phyloP scores from a whole-genome alignment of 208 protist genomes.

The Blastocrithidia nonstop region DNA sequence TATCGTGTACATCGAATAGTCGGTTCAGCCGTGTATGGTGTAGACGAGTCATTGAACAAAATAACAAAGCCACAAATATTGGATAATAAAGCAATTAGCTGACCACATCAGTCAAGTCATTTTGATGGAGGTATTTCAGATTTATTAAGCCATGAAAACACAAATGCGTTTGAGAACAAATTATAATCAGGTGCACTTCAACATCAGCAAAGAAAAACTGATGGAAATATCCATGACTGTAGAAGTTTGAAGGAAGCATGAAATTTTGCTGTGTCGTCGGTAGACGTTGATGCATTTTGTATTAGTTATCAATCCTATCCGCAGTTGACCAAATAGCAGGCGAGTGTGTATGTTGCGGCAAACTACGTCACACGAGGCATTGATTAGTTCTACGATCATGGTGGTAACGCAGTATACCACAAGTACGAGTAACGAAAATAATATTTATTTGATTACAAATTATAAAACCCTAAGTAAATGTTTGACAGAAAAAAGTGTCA shows the following conservation, averaged over 20 bases:
- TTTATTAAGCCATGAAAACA: too few relatives aligned
- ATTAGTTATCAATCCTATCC: constrained; percentile 59
- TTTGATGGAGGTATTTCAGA: too few relatives aligned
- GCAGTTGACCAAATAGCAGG: constrained; percentile 32
- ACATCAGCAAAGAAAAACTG: background rate
- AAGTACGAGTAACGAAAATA: constrained; percentile 29
- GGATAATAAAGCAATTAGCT: background rate
- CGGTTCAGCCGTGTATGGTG: constrained; percentile 17
- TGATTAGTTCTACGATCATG: constrained; percentile 57
- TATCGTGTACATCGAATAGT: constrained; percentile 42
- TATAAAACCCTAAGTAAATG: background rate
- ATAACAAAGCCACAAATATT: background rate
- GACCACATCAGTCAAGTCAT: too few relatives aligned
- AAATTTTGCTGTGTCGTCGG: background rate
- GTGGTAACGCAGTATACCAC: constrained; percentile 47
- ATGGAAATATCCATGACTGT: background rate
- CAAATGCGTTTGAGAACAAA: background rate
- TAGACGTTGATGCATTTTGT: constrained; percentile 40
- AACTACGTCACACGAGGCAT: constrained; percentile 68
- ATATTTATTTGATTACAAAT: background rate
- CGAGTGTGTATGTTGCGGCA: constrained; percentile 43
- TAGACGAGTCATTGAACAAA: background rate
- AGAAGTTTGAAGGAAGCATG: background rate
- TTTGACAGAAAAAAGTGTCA: constrained; percentile 5
- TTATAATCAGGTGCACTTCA: background rate